Percentiles rank a stretch among this genome's conserved stretches.
These are phyloP conservation scores for Metarhizium anisopliae DNA, from an alignment of 2,329 filamentous ascomycete species.

Conservation along the genomic window DNA sequence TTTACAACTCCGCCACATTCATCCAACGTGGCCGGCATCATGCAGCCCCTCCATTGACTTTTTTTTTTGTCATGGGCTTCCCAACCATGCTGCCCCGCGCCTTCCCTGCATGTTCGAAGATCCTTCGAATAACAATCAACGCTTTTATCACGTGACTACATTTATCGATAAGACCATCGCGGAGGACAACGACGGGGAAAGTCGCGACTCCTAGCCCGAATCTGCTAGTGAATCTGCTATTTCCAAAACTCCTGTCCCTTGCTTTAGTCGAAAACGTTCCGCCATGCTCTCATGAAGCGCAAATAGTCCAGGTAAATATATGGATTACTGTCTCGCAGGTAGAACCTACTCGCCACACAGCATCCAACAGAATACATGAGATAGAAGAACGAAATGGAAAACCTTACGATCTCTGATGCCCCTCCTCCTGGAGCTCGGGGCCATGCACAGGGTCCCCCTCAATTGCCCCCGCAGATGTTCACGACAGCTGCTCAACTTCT, in stretches of 20 bases:
- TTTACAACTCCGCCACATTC: neutral
- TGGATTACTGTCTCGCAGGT: neutral
- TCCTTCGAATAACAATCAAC: neutral
- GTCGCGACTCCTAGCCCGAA: neutral
- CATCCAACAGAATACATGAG: slow-evolving; percentile 12
- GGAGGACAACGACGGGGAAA: neutral
- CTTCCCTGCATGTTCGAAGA: slow-evolving; percentile 7
- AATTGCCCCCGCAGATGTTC: slow-evolving; percentile 92
- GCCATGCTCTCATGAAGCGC: neutral
- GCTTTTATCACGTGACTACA: neutral
- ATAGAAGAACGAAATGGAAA: slow-evolving; percentile 36
- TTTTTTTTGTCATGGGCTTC: neutral
- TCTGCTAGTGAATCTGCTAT: neutral
- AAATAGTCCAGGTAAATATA: neutral
- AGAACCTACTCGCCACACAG: slow-evolving; percentile 4
- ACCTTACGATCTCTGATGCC: slow-evolving; percentile 40
- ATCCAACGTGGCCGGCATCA: neutral
- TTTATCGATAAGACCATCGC: slow-evolving; percentile 4
- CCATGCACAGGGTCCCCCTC: slow-evolving; percentile 39
- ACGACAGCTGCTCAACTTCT: slow-evolving; percentile 92
- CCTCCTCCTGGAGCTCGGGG: slow-evolving; percentile 21
- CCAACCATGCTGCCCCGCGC: neutral
- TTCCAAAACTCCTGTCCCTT: neutral
- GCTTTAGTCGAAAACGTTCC: neutral
- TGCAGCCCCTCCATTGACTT: slow-evolving; percentile 15